Percentiles rank a stretch among this genome's conserved stretches.
These are phyloP conservation scores for Trichosanthes cucumerina DNA, from an alignment of 306 rosid species.

Conservation along the genomic window DNA sequence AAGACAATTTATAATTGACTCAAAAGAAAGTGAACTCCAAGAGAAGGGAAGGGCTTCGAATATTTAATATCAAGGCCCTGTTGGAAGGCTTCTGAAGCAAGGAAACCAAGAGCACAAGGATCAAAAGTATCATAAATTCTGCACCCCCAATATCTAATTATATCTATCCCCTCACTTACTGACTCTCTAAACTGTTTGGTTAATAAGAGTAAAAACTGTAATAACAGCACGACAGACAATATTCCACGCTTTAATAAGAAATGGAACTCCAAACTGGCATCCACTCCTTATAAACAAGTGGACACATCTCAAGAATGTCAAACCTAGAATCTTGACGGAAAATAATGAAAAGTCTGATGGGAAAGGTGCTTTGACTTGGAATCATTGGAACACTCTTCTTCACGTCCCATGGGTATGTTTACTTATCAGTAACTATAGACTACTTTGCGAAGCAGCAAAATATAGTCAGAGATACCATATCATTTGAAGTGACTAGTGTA, in stretches of 20 bases:
- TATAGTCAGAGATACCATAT: neutral
- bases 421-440: neutral
- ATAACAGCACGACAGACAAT: neutral
- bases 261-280: conserved; percentile 12
- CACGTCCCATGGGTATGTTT: neutral
- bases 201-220: neutral
- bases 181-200: neutral
- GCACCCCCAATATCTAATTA: neutral
- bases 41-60: no score
- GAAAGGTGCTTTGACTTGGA: conserved; percentile 2
- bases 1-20: neutral
- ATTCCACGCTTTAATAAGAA: neutral
- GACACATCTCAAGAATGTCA: neutral
- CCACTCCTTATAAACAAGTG: conserved; percentile 1
- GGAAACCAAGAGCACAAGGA: neutral
- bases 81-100: neutral
- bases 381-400: neutral
- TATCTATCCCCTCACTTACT: neutral
- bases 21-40: neutral
- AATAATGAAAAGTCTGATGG: neutral
- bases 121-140: neutral
- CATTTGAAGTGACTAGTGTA: neutral
- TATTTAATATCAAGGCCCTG: neutral
- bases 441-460: neutral
- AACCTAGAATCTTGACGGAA: neutral